Evolutionary conservation across 495 filamentous ascomycete genomes (phyloP).

Genomic region (Penicillium argentinense): DNA sequence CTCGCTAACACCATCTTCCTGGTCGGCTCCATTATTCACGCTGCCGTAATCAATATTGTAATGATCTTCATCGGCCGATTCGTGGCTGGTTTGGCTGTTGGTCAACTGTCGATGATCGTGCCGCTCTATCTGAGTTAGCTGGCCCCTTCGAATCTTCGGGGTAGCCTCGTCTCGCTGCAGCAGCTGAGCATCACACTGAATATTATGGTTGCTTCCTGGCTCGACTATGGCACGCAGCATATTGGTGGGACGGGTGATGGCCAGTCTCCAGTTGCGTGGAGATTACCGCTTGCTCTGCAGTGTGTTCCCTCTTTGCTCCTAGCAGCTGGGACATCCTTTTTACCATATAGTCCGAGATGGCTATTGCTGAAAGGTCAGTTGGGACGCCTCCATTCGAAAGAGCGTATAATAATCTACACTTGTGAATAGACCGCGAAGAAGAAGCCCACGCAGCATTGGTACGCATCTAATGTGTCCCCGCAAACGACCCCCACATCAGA

Average conservation of each 20-base stretch:
- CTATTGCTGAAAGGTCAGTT: slow-evolving; percentile 54
- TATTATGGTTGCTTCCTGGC: slow-evolving; percentile 78
- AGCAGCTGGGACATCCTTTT: slow-evolving; percentile 62
- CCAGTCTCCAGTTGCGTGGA: slow-evolving; percentile 65
- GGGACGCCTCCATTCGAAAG: neutral
- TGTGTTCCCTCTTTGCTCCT: slow-evolving; percentile 54
- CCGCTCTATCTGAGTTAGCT: slow-evolving; percentile 51
- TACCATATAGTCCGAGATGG: slow-evolving; percentile 71
- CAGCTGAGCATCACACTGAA: slow-evolving; percentile 74
- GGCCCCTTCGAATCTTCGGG: slow-evolving; percentile 53
- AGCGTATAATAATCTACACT: neutral
- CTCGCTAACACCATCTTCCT: slow-evolving; percentile 65
- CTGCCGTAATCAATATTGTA: slow-evolving; percentile 41
- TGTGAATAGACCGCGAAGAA: slow-evolving; percentile 47
- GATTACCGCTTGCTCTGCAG: slow-evolving; percentile 59
- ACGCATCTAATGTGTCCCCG: slow-evolving; percentile 55
- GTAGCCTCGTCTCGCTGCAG: slow-evolving; percentile 69
- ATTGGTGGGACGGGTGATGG: slow-evolving; percentile 57
- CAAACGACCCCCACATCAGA: slow-evolving; percentile 60
- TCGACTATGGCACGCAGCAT: slow-evolving; percentile 62
- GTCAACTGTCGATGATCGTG: slow-evolving; percentile 2
- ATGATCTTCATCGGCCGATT: slow-evolving; percentile 70
- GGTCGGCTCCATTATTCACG: slow-evolving; percentile 65
- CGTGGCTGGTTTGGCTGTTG: slow-evolving; percentile 49
- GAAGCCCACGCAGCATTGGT: slow-evolving; percentile 65